phyloP scores from a whole-genome alignment of 2,329 filamentous ascomycete genomes.

The Fusarium sp. region DNA sequence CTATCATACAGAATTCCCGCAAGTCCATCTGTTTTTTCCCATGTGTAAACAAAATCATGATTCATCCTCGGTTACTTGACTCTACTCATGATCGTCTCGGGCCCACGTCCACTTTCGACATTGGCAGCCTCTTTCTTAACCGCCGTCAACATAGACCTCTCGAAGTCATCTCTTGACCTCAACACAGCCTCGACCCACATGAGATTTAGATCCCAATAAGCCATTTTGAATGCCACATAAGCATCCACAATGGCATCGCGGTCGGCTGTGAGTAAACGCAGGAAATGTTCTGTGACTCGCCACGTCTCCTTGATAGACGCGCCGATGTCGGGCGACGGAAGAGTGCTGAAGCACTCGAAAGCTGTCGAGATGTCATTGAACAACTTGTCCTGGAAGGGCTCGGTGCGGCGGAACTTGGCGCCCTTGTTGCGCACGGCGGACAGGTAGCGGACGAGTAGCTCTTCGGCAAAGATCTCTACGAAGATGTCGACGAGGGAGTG shows the following conservation, averaged over 20 bases:
- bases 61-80: slow-evolving; percentile 71
- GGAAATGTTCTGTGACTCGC: slow-evolving; percentile 88
- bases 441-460: slow-evolving; percentile 89
- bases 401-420: slow-evolving; percentile 86
- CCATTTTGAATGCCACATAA: slow-evolving; percentile 85
- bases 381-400: slow-evolving; percentile 93
- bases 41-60: slow-evolving; percentile 13
- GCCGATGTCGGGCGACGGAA: slow-evolving; percentile 77
- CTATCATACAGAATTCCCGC: slow-evolving; percentile 32
- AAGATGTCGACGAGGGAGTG: slow-evolving; percentile 91
- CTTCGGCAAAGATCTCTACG: slow-evolving; percentile 92
- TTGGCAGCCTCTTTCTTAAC: slow-evolving; percentile 92
- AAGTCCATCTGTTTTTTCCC: slow-evolving; percentile 12
- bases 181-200: slow-evolving; percentile 96
- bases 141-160: slow-evolving; percentile 86
- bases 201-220: slow-evolving; percentile 94
- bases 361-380: slow-evolving; percentile 92
- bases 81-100: slow-evolving; percentile 95
- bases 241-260: slow-evolving; percentile 79
- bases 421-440: slow-evolving; percentile 87
- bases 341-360: slow-evolving; percentile 86
- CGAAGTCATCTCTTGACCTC: slow-evolving; percentile 90
- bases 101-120: slow-evolving; percentile 81
- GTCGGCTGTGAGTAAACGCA: slow-evolving; percentile 83
- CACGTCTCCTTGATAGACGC: slow-evolving; percentile 88